phyloP scores from a whole-genome alignment of 192 early-diverging fungal species.

The Rhizoclosmatium sp. region DNA sequence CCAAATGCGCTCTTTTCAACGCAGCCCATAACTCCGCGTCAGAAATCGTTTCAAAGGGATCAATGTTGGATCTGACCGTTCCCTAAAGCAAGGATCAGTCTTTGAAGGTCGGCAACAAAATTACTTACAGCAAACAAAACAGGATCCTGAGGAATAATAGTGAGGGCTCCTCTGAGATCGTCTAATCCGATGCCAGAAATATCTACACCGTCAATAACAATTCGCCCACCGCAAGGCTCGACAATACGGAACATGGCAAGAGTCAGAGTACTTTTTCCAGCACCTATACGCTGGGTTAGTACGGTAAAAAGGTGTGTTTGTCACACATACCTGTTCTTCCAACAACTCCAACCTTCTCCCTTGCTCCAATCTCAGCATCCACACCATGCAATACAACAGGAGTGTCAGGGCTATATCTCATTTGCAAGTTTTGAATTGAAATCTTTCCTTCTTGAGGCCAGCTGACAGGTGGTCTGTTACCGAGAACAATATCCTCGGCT shows the following conservation, averaged over 20 bases:
- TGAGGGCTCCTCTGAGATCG: not conserved
- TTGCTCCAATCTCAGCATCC: slow-evolving; percentile 42
- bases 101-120: too few relatives aligned
- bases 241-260: slow-evolving; percentile 66
- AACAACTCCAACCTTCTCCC: slow-evolving; percentile 59
- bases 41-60: not conserved
- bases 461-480: not conserved
- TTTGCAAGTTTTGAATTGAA: slow-evolving; percentile 42
- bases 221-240: slow-evolving; percentile 45
- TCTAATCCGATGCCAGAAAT: not conserved
- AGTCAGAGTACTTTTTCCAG: slow-evolving; percentile 53
- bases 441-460: slow-evolving; percentile 56
- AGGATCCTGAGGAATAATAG: slow-evolving; percentile 1
- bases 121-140: not conserved
- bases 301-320: slow-evolving; percentile 39
- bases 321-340: slow-evolving; percentile 59
- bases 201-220: slow-evolving; percentile 68
- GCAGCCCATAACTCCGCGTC: slow-evolving; percentile 71
- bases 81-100: slow-evolving; percentile 37
- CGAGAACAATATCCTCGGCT: slow-evolving; percentile 46
- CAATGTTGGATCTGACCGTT: slow-evolving; percentile 19
- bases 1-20: slow-evolving; percentile 53
- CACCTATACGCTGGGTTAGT: slow-evolving; percentile 22
- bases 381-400: slow-evolving; percentile 46
- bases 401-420: slow-evolving; percentile 53